Evolutionary conservation across 139 green algal genomes (phyloP), one percentile per base, ranked within the genome.

Genomic region (Tetradesmus obliquus): DNA sequence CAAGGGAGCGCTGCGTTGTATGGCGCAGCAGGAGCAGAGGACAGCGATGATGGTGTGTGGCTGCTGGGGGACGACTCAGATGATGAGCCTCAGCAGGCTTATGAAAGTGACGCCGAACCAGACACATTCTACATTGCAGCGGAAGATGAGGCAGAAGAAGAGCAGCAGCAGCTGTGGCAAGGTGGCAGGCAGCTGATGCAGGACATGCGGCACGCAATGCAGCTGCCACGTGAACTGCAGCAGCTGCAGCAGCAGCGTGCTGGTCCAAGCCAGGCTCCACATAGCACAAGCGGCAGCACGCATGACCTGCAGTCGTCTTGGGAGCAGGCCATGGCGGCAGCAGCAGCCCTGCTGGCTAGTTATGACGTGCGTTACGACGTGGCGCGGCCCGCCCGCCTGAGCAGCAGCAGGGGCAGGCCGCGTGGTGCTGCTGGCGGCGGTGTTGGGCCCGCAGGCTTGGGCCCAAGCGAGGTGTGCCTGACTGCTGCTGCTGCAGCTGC

Each of bases 361-460:
- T 90, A 90, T 84, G 86, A 90, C 20, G 71, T 90, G 69, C 53
- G 86, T 0, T 90, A 74, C 57, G 86, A 84, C 32, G 86, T 90
- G 71, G 53, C 12, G 60, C 86, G 86, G 15, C 51, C 76, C 15
- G 71, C 86, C 4, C 71, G 5, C 22, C 55, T 90, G 3, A 90
- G 86, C 86, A 84, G 62, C 66, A 82, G 66, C 66, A 82, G 85
- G 5, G 20, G 58, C 55, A 66, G 66, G 45, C 20, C 9, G 5
- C 24, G 15, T 8, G 45, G 66, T 24, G 66, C 66, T 76, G 66
- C 66, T 24, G 66, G 17, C 5, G 62, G 15, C 7, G 66, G 62
- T 5, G 54, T 24, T 19, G 82, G 54, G 3, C 66, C 66, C 12
- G 66, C n/a, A 19, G 85, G 54, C 22, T 5, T 90, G 19, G 51